A percentile compares a stretch with the other conserved stretches of the same genome.
These are phyloP conservation scores for Colletotrichum sp. DNA, from an alignment of 2,329 filamentous ascomycete genomes.

Conservation along the genomic window DNA sequence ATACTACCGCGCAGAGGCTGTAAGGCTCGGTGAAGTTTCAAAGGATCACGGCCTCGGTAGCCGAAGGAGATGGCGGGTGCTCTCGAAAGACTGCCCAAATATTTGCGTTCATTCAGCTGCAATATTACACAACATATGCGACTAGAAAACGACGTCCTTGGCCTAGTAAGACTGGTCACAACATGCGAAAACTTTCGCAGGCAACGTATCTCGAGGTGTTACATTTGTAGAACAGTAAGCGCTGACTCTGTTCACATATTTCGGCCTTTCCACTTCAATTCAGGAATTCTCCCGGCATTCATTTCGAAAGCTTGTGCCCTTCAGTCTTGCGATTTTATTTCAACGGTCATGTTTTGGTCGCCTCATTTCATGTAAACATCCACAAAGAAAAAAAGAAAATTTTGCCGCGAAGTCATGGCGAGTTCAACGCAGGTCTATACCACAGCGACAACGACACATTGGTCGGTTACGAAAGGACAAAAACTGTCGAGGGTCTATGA, in stretches of 20 bases:
- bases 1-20: neutral
- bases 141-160: neutral
- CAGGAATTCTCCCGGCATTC: too few species aligned
- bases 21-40: neutral
- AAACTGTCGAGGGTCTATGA: neutral
- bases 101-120: neutral
- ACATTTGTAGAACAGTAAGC: neutral
- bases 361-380: too few species aligned
- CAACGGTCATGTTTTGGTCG: too few species aligned
- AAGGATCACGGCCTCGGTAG: neutral
- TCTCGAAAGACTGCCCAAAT: neutral
- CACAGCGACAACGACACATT: neutral
- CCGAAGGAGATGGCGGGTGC: neutral
- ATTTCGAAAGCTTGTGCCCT: too few species aligned
- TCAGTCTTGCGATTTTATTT: too few species aligned
- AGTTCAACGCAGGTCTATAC: neutral
- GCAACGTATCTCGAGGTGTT: neutral
- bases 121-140: neutral
- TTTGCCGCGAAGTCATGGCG: neutral
- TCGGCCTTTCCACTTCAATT: too few species aligned
- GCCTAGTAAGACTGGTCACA: neutral
- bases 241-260: neutral
- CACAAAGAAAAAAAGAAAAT: too few species aligned
- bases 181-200: neutral
- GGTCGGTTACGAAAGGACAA: neutral